Evolutionary conservation across 164 flowering plant genomes (phyloP).

Genomic region (Stephania yunnanensis): DNA sequence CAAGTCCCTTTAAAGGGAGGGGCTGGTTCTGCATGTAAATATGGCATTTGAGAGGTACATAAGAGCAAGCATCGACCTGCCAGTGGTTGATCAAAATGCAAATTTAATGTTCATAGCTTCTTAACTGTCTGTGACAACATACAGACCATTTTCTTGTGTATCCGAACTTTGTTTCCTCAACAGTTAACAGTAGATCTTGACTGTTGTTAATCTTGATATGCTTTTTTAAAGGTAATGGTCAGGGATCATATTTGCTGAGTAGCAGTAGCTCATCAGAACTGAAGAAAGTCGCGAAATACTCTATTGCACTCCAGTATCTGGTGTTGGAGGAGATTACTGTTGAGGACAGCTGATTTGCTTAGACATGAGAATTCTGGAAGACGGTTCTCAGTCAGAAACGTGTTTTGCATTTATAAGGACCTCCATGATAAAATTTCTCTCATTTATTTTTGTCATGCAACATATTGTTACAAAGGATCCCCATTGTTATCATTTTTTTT

Average conservation of each 20-base stretch:
- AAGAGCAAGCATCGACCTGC: too few relatives aligned
- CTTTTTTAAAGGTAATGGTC: slow-evolving; percentile 42
- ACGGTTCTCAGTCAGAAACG: background rate
- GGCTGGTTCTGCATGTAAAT: too few relatives aligned
- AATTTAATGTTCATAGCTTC: background rate
- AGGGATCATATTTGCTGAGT: slow-evolving; percentile 54
- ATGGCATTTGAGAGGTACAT: too few relatives aligned
- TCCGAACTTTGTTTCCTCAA: background rate
- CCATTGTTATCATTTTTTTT: too few relatives aligned
- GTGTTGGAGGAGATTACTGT: slow-evolving; percentile 43
- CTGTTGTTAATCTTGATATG: background rate
- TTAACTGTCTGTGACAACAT: too few relatives aligned
- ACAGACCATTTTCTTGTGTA: background rate
- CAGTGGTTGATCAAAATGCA: background rate
- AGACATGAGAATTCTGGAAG: background rate
- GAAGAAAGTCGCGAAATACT: slow-evolving; percentile 52
- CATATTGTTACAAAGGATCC: too few relatives aligned
- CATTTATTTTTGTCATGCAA: too few relatives aligned
- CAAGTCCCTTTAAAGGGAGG: too few relatives aligned
- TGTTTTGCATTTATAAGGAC: background rate
- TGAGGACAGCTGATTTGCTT: background rate
- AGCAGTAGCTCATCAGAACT: slow-evolving; percentile 12
- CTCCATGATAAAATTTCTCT: too few relatives aligned
- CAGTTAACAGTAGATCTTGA: background rate
- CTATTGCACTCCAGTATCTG: slow-evolving; percentile 67